Conservation (phyloP, 116 monocot genomes). For the Zostera marina region DNA sequence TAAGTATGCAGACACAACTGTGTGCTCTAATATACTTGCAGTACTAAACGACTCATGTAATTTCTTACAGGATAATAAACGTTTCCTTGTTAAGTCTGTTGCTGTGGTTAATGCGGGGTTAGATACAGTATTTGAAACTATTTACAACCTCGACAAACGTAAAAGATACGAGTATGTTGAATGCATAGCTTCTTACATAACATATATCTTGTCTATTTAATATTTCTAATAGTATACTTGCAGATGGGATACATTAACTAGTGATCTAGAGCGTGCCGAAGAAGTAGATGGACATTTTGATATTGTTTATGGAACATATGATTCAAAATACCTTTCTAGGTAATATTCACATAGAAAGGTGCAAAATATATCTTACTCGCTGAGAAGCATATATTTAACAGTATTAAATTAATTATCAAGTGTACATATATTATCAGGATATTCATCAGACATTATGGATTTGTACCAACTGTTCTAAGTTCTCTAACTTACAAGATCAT, state of each 20-base stretch:
- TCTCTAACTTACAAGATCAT: too few relatives aligned
- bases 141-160: constrained; percentile 56
- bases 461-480: too few relatives aligned
- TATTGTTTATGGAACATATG: constrained; percentile 87
- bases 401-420: neutral
- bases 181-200: neutral
- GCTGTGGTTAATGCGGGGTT: constrained; percentile 61
- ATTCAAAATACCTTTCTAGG: constrained; percentile 49
- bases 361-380: neutral
- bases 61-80: constrained; percentile 34
- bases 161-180: constrained; percentile 82
- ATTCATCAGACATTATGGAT: neutral
- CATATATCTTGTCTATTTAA: constrained; percentile 3
- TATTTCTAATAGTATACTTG: constrained; percentile 14
- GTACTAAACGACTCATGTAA: neutral
- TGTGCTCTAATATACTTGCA: neutral
- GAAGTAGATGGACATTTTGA: constrained; percentile 74
- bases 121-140: constrained; percentile 74
- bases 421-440: neutral
- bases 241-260: constrained; percentile 92
- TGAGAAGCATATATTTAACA: neutral
- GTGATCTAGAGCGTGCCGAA: constrained; percentile 59
- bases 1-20: neutral
- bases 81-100: constrained; percentile 66
- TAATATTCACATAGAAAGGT: constrained; percentile 4